phyloP scores from a whole-genome alignment of 306 rosid genomes.

The Acmispon strigosus region DNA sequence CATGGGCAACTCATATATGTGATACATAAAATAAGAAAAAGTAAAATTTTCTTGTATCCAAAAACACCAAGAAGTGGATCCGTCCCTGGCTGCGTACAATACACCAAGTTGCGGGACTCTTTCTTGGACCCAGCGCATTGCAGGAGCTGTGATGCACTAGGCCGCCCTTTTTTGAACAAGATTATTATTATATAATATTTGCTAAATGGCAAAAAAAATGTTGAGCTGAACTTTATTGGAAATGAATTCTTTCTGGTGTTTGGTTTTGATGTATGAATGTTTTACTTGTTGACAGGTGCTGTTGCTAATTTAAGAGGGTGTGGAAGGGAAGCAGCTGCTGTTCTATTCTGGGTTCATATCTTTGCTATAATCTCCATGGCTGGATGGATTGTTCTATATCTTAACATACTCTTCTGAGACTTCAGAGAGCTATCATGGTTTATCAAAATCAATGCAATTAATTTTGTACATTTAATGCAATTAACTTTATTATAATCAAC shows the following conservation, averaged over 20 bases:
- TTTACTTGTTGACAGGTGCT: conserved; percentile 55
- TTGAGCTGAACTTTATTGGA: background rate
- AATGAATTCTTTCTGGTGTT: background rate
- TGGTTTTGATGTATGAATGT: background rate
- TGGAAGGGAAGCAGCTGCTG: conserved; percentile 89
- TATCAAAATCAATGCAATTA: background rate
- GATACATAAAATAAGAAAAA: too few relatives aligned
- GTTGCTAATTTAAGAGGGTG: conserved; percentile 97
- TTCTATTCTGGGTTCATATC: conserved; percentile 94
- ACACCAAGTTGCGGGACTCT: too few relatives aligned
- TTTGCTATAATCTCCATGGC: conserved; percentile 94
- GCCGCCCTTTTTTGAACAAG: background rate
- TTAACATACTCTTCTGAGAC: conserved; percentile 66
- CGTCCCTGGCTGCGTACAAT: too few relatives aligned
- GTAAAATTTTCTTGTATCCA: too few relatives aligned
- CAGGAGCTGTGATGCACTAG: too few relatives aligned
- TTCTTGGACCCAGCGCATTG: too few relatives aligned
- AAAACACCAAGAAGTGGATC: too few relatives aligned
- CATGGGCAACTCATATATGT: too few relatives aligned
- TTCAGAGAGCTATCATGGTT: background rate
- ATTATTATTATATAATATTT: background rate
- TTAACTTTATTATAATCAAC: too few relatives aligned
- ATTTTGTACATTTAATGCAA: conserved; percentile 16
- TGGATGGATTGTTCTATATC: conserved; percentile 70
- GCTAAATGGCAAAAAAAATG: background rate